Conservation (phyloP, 768 basidiomycete genomes). For the Termitomyces sp. region DNA sequence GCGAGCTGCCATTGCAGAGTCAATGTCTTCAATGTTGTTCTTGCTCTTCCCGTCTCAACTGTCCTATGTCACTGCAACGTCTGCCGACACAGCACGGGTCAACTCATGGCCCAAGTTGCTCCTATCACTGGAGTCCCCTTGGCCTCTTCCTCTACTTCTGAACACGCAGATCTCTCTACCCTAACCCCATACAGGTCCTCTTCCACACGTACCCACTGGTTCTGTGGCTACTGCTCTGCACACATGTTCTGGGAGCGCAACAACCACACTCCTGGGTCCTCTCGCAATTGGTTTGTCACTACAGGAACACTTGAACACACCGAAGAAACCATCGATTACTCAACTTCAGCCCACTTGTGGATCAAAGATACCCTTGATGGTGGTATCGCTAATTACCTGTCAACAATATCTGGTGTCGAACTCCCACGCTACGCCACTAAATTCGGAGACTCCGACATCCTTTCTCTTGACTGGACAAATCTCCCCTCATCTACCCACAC, state of each 20-base stretch:
- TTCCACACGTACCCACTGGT: constrained; percentile 10
- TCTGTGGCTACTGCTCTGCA: constrained; percentile 15
- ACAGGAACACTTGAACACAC: constrained; percentile 11
- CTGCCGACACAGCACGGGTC: constrained; percentile 25
- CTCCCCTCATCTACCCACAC: background rate
- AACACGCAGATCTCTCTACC: constrained; percentile 10
- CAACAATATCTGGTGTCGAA: constrained; percentile 6
- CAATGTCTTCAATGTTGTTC: constrained; percentile 17
- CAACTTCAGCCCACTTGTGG: constrained; percentile 9
- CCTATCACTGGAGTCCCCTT: constrained; percentile 12
- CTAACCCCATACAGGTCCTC: constrained; percentile 14
- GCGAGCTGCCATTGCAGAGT: constrained; percentile 23
- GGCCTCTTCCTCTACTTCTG: background rate
- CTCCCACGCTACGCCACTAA: constrained; percentile 9
- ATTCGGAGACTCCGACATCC: background rate
- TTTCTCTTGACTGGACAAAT: constrained; percentile 10
- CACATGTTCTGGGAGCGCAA: constrained; percentile 14
- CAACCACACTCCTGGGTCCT: background rate
- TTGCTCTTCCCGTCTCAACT: constrained; percentile 17
- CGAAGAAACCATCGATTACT: constrained; percentile 8
- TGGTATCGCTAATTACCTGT: constrained; percentile 14
- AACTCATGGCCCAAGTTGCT: constrained; percentile 14
- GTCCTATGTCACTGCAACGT: constrained; percentile 24
- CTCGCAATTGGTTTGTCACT: constrained; percentile 8
- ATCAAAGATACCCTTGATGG: constrained; percentile 16